phyloP scores from a whole-genome alignment of 148 eudicot genomes.

The Limonium bicolor region DNA sequence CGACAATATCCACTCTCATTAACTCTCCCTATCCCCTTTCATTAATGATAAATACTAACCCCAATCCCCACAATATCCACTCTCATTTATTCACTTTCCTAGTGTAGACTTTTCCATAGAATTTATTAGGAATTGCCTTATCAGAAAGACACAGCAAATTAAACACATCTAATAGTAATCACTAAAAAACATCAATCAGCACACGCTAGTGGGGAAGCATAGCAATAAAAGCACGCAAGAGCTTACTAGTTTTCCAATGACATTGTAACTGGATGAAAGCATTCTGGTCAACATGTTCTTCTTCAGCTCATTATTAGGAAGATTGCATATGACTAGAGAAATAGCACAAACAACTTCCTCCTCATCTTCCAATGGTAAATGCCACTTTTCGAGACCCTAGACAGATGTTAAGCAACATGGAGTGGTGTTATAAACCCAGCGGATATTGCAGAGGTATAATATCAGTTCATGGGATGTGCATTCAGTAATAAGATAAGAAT shows the following conservation, averaged over 20 bases:
- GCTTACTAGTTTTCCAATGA: constrained; percentile 74
- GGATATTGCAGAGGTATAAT: no score
- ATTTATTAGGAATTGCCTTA: neutral
- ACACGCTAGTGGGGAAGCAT: no score
- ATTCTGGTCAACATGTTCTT: constrained; percentile 57
- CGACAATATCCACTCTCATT: no score
- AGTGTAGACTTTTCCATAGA: neutral
- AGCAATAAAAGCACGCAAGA: constrained; percentile 2
- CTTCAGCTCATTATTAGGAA: constrained; percentile 57
- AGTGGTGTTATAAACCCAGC: no score
- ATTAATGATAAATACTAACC: neutral
- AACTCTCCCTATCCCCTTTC: no score
- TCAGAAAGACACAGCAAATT: neutral
- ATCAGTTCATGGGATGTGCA: no score
- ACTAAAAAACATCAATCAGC: neutral
- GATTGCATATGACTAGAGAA: constrained; percentile 43
- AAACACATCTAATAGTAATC: neutral
- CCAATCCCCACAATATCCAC: neutral
- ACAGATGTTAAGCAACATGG: constrained; percentile 5
- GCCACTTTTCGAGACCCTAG: constrained; percentile 61
- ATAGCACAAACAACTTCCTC: constrained; percentile 79
- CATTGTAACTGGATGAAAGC: constrained; percentile 68
- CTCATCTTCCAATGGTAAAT: constrained; percentile 66
- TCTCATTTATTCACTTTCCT: neutral
- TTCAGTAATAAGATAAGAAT: no score